Base-by-base conservation (phyloP, 129 eudicot species). In the Lactuca saligna region DNA sequence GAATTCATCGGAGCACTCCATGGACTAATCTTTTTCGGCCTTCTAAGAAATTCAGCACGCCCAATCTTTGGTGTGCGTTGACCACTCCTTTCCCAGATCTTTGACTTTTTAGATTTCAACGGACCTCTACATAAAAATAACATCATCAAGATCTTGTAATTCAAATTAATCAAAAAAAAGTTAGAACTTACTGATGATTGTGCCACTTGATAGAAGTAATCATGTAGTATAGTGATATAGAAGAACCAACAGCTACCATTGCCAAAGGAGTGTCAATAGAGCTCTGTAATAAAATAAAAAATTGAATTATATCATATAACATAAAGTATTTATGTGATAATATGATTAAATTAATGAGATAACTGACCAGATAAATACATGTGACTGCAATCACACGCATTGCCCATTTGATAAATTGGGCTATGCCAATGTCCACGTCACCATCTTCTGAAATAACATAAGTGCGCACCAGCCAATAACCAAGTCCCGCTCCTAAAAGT, bases 401-500 rank as follows among this genome's bases (percentile, higher is more conserved):
- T 59, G 95, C 82, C 98, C 98, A 92, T 79, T 88, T 92, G 51
- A 92, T 93, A 70, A 92, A 92, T 65, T 83, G 88, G 65, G 96
- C 98, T 44, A 92, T 72, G 1, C 86, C 96, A 81, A 71, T 83
- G 68, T 92, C 87, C 38, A 92, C 95, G 33, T 80, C 81, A 64
- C 96, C 96, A 65, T 88, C 96, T 42, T 92, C 83, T 46, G 91
- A 76, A 35, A 92, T 81, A 33, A 86, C 84, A 73, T 75, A 89
- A 58, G 75, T 86, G 17, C 98, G 87, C 25, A 89, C 95, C 62
- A 92, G 78, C 91, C 89, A 92, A 65, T 78, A 88, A 31, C 98
- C 98, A 54, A 89, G 72, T 62, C 80, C 95, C 61, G 96, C 96
- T 75, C 98, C 96, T 34, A 88, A 80, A 56, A 92, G 81, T 33